Evolutionary conservation across 257 asterid species (phyloP).

Genomic region (Solanum ahanhuiri): DNA sequence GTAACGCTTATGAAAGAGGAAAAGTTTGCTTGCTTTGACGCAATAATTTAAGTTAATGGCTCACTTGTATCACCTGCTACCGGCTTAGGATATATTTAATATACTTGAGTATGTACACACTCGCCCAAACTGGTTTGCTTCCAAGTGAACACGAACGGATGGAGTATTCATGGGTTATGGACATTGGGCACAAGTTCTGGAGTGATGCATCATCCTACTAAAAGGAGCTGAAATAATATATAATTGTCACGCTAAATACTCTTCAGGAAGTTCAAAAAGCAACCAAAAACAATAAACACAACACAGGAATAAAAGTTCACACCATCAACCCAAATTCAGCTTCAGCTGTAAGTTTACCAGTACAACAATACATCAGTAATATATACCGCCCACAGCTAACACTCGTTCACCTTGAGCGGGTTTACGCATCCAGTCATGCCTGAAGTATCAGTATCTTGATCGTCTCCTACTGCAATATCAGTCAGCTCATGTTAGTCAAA

Average conservation of each 20-base stretch:
- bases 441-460: constrained; percentile 38
- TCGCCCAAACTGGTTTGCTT: background rate
- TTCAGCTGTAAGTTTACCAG: background rate
- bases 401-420: background rate
- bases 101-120: background rate
- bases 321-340: background rate
- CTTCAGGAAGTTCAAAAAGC: background rate
- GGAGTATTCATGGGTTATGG: background rate
- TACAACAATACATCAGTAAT: background rate
- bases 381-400: background rate
- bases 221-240: background rate
- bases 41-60: background rate
- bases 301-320: background rate
- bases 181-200: background rate
- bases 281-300: background rate
- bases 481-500: background rate
- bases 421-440: background rate
- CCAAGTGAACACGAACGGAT: background rate
- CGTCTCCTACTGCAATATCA: constrained; percentile 44
- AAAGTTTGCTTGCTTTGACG: background rate
- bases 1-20: background rate
- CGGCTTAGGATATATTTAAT: background rate
- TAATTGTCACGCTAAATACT: background rate
- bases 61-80: background rate
- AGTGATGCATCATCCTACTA: background rate